Base-by-base conservation (phyloP, 371 early-diverging fungal genomes). In the Apophysomyces ossiformis region DNA sequence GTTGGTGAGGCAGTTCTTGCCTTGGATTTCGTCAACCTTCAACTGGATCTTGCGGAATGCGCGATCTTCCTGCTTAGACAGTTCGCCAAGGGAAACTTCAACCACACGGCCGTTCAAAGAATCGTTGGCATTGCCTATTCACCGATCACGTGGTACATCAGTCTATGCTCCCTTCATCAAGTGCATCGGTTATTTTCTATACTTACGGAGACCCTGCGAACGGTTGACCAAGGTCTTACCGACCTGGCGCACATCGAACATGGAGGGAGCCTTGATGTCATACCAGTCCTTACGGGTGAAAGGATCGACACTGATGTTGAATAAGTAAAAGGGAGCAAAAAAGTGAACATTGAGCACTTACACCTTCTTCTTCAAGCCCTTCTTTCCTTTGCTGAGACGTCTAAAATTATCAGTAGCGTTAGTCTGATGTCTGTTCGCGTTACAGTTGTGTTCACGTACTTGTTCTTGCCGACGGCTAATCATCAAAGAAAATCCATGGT, bases 201-300 rank as follows among this genome's bases (percentile, higher is more conserved):
- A 83, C 88, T 74, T 89, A 91, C 93, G 96, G 79, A 97, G 83
- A 88, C 99, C 99, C 90, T 96, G 96, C 85, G 97, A 95, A 74
- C 99, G 95, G 97, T 99, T 99, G 87, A 98, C 99, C 72, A 99
- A 91, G 75, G 99, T 99, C 93, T 98, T 98, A 77, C 98, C 99
- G 70, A 95, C 92, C 76, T 93, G 89, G 73, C 97, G 95, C 71
- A 89, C 89, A 63, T 92, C 91, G 79, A 99, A 99, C 85, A 96
- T 90, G 78, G 95, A 90, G 71, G 99, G 99, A 69, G 97, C 98
- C 88, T 96, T 95, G 91, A 99, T 90, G 82, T 98, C 98, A 82
- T 97, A 99, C 99, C 99, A 98, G 84, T 99, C 99, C 92, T 99
- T 99, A 78, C 99, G 95, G 89, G 93, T 88, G 92, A 94, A 96